These are phyloP conservation scores for Symmetrospora coprosmae DNA, from an alignment of 768 basidiomycete genomes.

Conservation along the genomic window DNA sequence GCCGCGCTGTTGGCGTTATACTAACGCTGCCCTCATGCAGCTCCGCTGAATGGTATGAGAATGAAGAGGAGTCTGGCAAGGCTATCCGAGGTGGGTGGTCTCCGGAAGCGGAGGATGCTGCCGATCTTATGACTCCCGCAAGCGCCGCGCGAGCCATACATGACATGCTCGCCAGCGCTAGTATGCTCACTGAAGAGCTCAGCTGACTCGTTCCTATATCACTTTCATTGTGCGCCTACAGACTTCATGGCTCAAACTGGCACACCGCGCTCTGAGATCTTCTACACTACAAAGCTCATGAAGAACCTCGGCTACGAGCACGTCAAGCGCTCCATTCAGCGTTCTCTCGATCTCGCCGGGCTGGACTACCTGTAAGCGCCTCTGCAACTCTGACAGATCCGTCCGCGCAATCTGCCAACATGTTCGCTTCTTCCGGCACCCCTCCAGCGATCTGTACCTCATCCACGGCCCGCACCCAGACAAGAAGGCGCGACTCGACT, in stretches of 20 bases:
- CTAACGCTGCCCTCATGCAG: background rate
- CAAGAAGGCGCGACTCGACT: constrained; percentile 45
- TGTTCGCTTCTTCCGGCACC: constrained; percentile 34
- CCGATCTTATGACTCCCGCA: background rate
- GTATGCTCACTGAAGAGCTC: too few species aligned
- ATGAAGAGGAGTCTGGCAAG: constrained; percentile 52
- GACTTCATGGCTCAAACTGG: constrained; percentile 43
- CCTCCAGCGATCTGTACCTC: constrained; percentile 59
- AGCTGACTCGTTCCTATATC: too few species aligned
- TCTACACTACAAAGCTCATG: constrained; percentile 59
- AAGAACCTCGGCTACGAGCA: constrained; percentile 46
- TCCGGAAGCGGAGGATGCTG: constrained; percentile 27
- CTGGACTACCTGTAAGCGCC: constrained; percentile 39
- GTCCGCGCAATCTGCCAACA: background rate
- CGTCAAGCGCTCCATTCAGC: constrained; percentile 44
- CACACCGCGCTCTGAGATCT: constrained; percentile 49
- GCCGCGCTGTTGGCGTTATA: background rate
- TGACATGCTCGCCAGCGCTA: too few species aligned
- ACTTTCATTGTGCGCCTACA: too few species aligned
- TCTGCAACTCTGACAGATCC: too few species aligned
- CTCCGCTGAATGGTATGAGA: constrained; percentile 43
- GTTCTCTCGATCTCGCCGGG: constrained; percentile 46
- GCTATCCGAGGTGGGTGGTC: constrained; percentile 42
- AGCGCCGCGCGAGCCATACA: too few species aligned
- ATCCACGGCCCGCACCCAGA: constrained; percentile 58